Evolutionary conservation across 371 early-diverging fungal species (phyloP), one percentile per base, ranked within the genome.

Genomic region (Apophysomyces variabilis): DNA sequence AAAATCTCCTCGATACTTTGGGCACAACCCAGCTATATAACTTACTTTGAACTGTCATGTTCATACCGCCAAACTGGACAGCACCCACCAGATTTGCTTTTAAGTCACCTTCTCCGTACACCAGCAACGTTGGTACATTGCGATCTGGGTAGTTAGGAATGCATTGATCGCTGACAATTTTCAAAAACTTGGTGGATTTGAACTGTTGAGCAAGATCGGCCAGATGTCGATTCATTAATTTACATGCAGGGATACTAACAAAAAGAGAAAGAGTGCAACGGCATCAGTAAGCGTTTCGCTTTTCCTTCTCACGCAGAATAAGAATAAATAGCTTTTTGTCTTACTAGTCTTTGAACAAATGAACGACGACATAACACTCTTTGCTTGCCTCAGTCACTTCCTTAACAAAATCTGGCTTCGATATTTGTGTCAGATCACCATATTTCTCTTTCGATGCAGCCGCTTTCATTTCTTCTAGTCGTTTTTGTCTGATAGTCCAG

Each of bases 91-190:
- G 73, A 71, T 98, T 95, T 4, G 86, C 81, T 67, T 85, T 87
- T 54, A 96, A 74, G 62, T 97, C 96, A 18, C 96, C 95, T 8
- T 92, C 74, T 21, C 91, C 91, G 74, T 96, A 97, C 54, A 96
- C 81, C 60, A 98, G 71, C 26, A 98, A 75, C 0, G 98, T 96
- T n/a, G 95, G 96, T 46, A 95, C 74, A 73, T 96, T 96, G 46
- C 85, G 79, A 75, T 97, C 97, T 4, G 97, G 97, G 68, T 95
- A 97, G 67, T 94, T 92, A 54, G 90, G 93, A 70, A 98, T 96
- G 81, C 97, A 96, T 66, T 93, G 92, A 64, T 94, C 94, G 4
- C 91, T 91, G 12, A 94, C 85, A 68, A 96, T 96, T 69, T 95
- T 95, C 41, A 93, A 72, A 78, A 98, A 97, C 82, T 98, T 98